Evolutionary conservation across 1,139 yeast species (phyloP).

Genomic region (Protomyces inundatus): DNA sequence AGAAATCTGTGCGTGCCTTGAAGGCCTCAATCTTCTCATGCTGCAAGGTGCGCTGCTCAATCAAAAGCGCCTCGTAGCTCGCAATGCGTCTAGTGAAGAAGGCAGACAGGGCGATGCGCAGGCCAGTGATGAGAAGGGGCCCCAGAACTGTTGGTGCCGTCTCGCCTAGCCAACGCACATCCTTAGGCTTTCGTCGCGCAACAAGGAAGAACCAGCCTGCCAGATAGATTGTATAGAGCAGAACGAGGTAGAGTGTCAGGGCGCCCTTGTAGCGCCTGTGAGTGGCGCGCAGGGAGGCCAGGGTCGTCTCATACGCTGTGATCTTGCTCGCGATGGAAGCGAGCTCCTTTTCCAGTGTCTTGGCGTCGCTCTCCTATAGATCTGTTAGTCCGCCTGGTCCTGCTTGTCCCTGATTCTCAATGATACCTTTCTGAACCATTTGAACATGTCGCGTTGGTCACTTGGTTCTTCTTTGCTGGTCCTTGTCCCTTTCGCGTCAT

Average conservation of each 20-base stretch:
- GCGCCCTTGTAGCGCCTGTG: constrained; percentile 20
- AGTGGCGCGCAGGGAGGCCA: constrained; percentile 4
- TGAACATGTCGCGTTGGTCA: constrained; percentile 8
- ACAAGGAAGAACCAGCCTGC: constrained; percentile 12
- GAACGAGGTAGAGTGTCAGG: constrained; percentile 16
- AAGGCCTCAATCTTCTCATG: constrained; percentile 62
- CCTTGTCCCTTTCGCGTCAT: not conserved
- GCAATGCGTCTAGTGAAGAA: constrained; percentile 10
- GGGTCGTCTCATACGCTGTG: constrained; percentile 17
- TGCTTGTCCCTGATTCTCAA: not conserved
- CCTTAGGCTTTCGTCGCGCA: constrained; percentile 4
- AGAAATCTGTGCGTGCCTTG: constrained; percentile 74
- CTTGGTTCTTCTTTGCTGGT: not conserved
- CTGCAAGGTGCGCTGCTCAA: constrained; percentile 49
- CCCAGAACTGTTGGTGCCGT: constrained; percentile 9
- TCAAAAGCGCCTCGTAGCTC: constrained; percentile 34
- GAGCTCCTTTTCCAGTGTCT: constrained; percentile 20
- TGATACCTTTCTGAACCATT: constrained; percentile 13
- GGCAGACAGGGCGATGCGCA: not conserved
- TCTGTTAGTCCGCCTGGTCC: not conserved
- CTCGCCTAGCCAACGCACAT: constrained; percentile 13
- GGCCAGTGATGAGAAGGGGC: constrained; percentile 1
- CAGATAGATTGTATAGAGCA: constrained; percentile 10
- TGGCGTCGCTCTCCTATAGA: constrained; percentile 9
- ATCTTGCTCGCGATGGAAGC: constrained; percentile 16